Conservation (phyloP, 1,284 basidiomycete genomes). For the Mycena citricolor region DNA sequence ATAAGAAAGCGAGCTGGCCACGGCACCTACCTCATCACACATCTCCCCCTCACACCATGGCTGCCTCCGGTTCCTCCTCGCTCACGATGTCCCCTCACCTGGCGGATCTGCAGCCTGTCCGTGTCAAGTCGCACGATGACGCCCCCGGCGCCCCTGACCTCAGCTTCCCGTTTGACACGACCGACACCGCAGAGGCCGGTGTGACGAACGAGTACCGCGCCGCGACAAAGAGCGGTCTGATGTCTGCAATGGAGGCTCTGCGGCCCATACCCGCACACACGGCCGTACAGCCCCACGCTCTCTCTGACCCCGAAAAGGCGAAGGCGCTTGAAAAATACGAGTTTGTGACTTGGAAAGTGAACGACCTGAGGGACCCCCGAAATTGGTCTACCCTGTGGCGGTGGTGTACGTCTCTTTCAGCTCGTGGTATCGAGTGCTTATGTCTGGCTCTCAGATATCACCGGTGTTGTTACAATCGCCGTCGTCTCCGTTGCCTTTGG, state of each 20-base stretch:
- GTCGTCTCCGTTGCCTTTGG: conserved; percentile 38
- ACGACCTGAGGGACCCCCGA: conserved; percentile 36
- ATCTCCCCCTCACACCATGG: no score
- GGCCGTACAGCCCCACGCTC: background rate
- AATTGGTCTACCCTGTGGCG: conserved; percentile 32
- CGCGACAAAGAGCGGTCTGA: conserved; percentile 6
- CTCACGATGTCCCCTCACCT: no score
- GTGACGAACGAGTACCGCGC: conserved; percentile 11
- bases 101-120: no score
- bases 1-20: no score
- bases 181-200: conserved; percentile 4
- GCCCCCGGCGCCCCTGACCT: conserved; percentile 10
- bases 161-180: conserved; percentile 11
- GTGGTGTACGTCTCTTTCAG: conserved; percentile 25
- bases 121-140: conserved; percentile 8
- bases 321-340: conserved; percentile 30
- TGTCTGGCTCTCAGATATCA: conserved; percentile 19
- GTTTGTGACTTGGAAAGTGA: conserved; percentile 32
- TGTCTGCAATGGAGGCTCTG: conserved; percentile 4
- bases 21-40: no score
- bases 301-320: conserved; percentile 34
- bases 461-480: conserved; percentile 48
- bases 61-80: no score
- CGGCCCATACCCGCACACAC: conserved; percentile 5
- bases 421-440: conserved; percentile 8